phyloP scores from a whole-genome alignment of 179 eudicot species.

The Camellia oleifera region DNA sequence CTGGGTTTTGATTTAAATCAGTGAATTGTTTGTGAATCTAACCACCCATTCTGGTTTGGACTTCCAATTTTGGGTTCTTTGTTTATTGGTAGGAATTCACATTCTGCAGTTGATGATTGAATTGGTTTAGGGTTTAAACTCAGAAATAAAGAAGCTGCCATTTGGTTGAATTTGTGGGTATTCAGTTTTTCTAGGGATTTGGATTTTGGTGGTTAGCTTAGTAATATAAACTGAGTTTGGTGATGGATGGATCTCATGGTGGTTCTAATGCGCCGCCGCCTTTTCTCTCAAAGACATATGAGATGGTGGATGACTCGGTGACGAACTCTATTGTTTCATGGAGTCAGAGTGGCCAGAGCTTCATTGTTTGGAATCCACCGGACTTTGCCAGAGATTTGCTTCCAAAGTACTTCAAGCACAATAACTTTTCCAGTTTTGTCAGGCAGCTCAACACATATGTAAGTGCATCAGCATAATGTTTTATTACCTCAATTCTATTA shows the following conservation, averaged over 20 bases:
- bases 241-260: conserved; percentile 45
- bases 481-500: neutral
- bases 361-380: conserved; percentile 48
- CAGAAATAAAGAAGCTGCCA: neutral
- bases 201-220: neutral
- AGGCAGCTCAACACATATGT: conserved; percentile 57
- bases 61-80: neutral
- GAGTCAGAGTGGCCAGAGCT: conserved; percentile 42
- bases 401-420: conserved; percentile 52
- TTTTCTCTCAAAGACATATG: conserved; percentile 42
- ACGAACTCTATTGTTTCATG: conserved; percentile 41
- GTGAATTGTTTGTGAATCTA: neutral
- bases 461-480: conserved; percentile 15
- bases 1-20: neutral
- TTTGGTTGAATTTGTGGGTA: conserved; percentile 10
- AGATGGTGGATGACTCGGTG: conserved; percentile 42
- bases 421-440: conserved; percentile 49
- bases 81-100: neutral
- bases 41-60: neutral
- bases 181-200: neutral
- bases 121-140: neutral
- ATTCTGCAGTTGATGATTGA: neutral
- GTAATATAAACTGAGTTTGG: neutral
- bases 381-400: conserved; percentile 46
- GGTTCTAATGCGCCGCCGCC: conserved; percentile 41